Conservation (phyloP, 2,329 filamentous ascomycete genomes). For the Teratosphaeria pseudoeucalypti region DNA sequence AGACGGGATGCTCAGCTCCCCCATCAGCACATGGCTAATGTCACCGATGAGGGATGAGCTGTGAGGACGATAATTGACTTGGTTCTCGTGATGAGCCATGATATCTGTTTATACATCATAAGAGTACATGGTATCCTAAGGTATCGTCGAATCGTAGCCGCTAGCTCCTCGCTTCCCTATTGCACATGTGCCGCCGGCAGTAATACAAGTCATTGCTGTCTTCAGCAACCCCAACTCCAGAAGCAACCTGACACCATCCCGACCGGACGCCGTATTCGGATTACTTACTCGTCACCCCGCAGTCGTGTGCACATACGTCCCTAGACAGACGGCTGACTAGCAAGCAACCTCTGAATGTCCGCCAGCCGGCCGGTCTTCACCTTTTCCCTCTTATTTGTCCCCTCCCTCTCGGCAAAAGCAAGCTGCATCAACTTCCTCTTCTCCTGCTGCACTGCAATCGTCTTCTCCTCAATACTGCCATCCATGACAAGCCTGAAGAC, state of each 20-base stretch:
- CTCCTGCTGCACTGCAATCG: conserved; percentile 65
- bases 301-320: not conserved
- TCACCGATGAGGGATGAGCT: not conserved
- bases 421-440: conserved; percentile 69
- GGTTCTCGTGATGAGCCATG: not conserved
- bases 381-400: conserved; percentile 34
- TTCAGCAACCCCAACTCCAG: not conserved
- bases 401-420: conserved; percentile 64
- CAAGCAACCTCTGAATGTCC: conserved; percentile 35
- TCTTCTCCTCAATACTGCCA: conserved; percentile 67
- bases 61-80: not conserved
- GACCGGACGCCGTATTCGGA: not conserved
- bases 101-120: not conserved
- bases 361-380: conserved; percentile 35
- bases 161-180: not conserved
- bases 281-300: no score
- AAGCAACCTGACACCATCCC: not conserved
- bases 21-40: no score
- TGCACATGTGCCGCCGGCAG: not conserved
- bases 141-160: not conserved
- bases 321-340: not conserved
- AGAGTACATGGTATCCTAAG: not conserved
- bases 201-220: not conserved
- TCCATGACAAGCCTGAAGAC: conserved; percentile 78
- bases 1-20: no score